A percentile compares a stretch with the other conserved stretches of the same genome.
Evolutionary conservation across 2,329 filamentous ascomycete genomes (phyloP).

Genomic region (Pseudocercospora ulei): DNA sequence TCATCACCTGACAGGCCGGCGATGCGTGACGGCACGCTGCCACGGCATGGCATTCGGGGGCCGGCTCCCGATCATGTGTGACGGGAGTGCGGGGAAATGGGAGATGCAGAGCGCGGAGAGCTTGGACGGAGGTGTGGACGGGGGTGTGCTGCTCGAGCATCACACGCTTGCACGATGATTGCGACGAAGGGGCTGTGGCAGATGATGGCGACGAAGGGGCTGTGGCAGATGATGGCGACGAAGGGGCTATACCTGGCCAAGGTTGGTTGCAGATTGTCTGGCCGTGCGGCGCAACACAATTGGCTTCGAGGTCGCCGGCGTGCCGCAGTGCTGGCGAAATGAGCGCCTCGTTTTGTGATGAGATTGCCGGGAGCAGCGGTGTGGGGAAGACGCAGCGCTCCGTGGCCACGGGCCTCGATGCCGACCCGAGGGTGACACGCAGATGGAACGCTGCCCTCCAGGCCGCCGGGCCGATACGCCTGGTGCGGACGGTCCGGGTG

Average conservation of each 20-base stretch:
- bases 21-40: slow-evolving; percentile 1
- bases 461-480: slow-evolving; percentile 6
- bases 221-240: too few relatives aligned
- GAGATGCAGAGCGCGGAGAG: too few relatives aligned
- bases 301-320: slow-evolving; percentile 1
- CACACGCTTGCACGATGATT: too few relatives aligned
- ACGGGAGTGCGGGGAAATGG: not conserved
- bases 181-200: too few relatives aligned
- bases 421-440: slow-evolving; percentile 4
- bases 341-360: too few relatives aligned
- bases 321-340: not conserved
- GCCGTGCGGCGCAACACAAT: slow-evolving; percentile 10
- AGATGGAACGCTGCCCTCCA: slow-evolving; percentile 3
- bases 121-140: slow-evolving; percentile 3
- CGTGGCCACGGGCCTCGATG: slow-evolving; percentile 1
- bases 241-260: slow-evolving; percentile 7
- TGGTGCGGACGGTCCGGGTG: slow-evolving; percentile 2
- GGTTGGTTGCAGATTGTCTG: slow-evolving; percentile 15
- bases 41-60: slow-evolving; percentile 1
- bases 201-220: too few relatives aligned
- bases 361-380: too few relatives aligned
- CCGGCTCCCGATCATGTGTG: not conserved
- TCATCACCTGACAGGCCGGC: slow-evolving; percentile 4
- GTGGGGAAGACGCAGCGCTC: too few relatives aligned
- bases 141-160: slow-evolving; percentile 4